Base-by-base conservation (phyloP, 768 basidiomycete genomes). In the Mycena metata region DNA sequence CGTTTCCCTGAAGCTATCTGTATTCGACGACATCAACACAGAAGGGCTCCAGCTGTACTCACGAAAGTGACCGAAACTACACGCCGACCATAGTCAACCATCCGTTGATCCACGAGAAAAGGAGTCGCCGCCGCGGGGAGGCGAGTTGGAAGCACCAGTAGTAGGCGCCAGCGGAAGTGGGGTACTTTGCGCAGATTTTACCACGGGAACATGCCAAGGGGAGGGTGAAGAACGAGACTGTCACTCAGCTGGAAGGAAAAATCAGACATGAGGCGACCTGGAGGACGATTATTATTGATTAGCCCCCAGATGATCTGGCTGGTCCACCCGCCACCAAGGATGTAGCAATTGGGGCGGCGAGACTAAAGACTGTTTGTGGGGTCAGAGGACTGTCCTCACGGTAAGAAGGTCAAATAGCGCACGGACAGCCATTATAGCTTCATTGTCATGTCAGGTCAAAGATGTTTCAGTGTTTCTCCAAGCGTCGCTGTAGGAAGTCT, bases 21-120 rank as follows among this genome's bases (percentile, higher is more conserved):
- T 8, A 21, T 16, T 46, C 19, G 15, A 11, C 30, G 4, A 17
- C 43, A 36, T 11, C 46, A 12, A 61, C 30, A 30, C 30, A 30
- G 6, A 30, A 30, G 6, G 30, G 3, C 30, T 30, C 3, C 30
- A 42, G 23, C 64, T 60, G 66, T 39, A 35, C 78, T 54, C 76
- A 88, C 88, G 72, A 91, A 91, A 5, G 86, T 88, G 8, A 90
- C 90, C 12, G 89, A 90, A 42, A 91, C 89, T 90, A 91, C 16
- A 90, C 88, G 26, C 90, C 90, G 33, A 90, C 89, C 72, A 90
- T 80, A 2, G 87, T 89, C 19, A 91, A 77, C 90, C 90, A 92
- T 8, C 90, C 90, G 63, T 88, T 88, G 52, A 91, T 86, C 87
- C 90, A 91, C 17, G 87, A 88, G 3, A 85, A 76, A 11, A 90